Evolutionary conservation across 2,329 filamentous ascomycete species (phyloP), one percentile per base, ranked within the genome.

Genomic region (Talaromyces albobiverticillius): DNA sequence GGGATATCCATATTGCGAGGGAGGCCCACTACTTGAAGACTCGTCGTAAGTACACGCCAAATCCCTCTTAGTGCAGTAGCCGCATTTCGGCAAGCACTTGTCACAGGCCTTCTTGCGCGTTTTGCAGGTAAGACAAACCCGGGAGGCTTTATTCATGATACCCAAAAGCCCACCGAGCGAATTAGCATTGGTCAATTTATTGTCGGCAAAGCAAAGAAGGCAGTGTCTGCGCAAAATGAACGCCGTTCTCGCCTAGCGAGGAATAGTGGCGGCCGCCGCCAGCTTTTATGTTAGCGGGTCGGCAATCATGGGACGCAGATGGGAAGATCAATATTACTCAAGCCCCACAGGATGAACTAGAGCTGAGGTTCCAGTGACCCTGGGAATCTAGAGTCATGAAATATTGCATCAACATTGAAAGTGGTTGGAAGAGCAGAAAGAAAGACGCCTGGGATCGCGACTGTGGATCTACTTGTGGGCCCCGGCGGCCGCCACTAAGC

Each of bases 61-160:
- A 16, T 36, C 31, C 16, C 46, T 23, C 7, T 18, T 41, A 13
- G 18, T 29, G 34, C 46, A 49, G 22, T 49, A 49, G 23, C 31
- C 36, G 20, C 46, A 49, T 49, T 26, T 26, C 7, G 46, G 46
- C 25, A 49, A 36, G 14, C 34, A 25, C n/a, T 49, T 49, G 34
- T 49, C 46, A 18, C 46, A 49, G 9, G 46, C 46, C 46, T 49
- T 49, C 13, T 49, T 49, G 32, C 46, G 46, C 13, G 22, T 40
- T 36, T 49, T 49, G 34, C 46, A 49, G 7, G 34, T 49, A 18
- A 36, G 6, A 14, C 46, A 49, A 11, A 49, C 46, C 16, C 46
- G 25, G 20, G 16, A 20, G 6, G 46, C 32, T 13, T 29, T 49
- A 11, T 40, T 16, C 23, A 38, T 16, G 18, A 4, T 40, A 18